Evolutionary conservation across 2,329 filamentous ascomycete species (phyloP).

Genomic region (Biscogniauxia marginata): DNA sequence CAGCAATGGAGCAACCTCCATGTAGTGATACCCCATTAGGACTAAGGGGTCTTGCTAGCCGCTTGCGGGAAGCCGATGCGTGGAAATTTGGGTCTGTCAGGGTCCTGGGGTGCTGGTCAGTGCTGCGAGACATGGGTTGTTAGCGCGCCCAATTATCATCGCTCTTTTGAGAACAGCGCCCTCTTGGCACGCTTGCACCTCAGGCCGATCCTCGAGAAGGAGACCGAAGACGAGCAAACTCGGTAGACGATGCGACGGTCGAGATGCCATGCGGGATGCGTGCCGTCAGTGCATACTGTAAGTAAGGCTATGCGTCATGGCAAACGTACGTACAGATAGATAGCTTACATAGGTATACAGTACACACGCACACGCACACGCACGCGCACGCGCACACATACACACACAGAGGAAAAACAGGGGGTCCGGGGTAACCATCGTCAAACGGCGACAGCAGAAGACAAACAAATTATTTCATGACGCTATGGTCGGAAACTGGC

Average conservation of each 20-base stretch:
- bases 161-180: not conserved
- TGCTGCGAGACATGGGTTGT: slow-evolving; percentile 2
- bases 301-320: not conserved
- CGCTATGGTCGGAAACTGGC: not conserved
- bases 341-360: not conserved
- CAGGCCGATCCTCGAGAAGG: not conserved
- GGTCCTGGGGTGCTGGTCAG: slow-evolving; percentile 5
- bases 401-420: too few species aligned
- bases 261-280: not conserved
- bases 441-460: not conserved
- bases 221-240: not conserved
- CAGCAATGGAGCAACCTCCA: not conserved
- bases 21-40: not conserved
- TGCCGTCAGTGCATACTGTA: not conserved
- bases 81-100: slow-evolving; percentile 8
- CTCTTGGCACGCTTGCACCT: not conserved
- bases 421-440: not conserved
- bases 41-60: not conserved
- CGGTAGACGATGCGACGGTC: not conserved
- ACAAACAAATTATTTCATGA: not conserved
- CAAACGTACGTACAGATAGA: not conserved
- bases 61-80: slow-evolving; percentile 21
- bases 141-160: slow-evolving; percentile 1
- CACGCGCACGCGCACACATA: too few species aligned
- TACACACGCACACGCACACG: too few species aligned